A percentile compares a stretch with the other conserved stretches of the same genome.
These are phyloP conservation scores for Ulota crispa DNA, from an alignment of 225 moss, liverwort and hornwort genomes.

Conservation along the genomic window DNA sequence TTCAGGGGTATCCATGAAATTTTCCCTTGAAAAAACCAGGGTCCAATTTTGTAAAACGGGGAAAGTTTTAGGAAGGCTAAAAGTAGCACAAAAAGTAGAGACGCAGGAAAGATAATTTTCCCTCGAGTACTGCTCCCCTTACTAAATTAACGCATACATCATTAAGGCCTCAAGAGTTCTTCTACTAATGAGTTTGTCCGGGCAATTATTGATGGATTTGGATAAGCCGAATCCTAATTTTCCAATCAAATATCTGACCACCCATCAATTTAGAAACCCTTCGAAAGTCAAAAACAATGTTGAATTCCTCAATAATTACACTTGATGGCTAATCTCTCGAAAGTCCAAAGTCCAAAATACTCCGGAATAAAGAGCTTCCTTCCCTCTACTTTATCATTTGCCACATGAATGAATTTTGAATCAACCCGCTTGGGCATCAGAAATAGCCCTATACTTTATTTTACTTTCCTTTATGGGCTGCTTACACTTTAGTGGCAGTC, in stretches of 20 bases:
- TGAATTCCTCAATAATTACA: conserved; percentile 10
- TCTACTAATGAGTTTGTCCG: conserved; percentile 2
- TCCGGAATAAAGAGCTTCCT: neutral
- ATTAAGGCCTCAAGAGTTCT: neutral
- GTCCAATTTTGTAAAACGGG: too few relatives aligned
- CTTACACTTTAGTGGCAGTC: too few relatives aligned
- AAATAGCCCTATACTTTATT: too few relatives aligned
- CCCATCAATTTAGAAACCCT: neutral
- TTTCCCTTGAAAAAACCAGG: too few relatives aligned
- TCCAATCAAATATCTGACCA: conserved; percentile 4
- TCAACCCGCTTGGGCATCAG: neutral
- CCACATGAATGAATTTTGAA: neutral
- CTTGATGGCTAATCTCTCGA: conserved; percentile 5
- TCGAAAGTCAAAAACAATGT: conserved; percentile 15
- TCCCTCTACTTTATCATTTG: neutral
- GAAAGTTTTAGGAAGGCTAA: too few relatives aligned
- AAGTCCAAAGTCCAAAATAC: neutral
- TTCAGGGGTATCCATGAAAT: too few relatives aligned
- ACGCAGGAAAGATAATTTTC: neutral
- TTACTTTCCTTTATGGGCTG: neutral
- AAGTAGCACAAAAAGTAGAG: neutral
- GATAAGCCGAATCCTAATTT: neutral
- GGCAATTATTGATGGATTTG: neutral
- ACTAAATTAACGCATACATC: neutral
- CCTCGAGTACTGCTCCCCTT: neutral